A percentile compares a stretch with the other conserved stretches of the same genome.
phyloP scores from a whole-genome alignment of 73 alveolate species.

The Paramecium tetraurelia region DNA sequence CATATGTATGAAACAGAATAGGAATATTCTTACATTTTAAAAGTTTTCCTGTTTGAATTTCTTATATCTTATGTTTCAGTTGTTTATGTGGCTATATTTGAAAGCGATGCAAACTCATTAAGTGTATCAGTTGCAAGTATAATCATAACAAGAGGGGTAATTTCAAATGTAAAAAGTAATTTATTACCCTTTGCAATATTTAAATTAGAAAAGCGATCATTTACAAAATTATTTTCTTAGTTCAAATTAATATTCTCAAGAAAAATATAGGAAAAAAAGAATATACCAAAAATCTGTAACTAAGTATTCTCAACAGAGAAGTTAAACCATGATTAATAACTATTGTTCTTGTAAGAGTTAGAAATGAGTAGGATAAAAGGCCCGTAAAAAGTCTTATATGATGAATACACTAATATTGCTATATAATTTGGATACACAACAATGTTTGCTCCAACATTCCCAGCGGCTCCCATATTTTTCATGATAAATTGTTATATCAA shows the following conservation, averaged over 20 bases:
- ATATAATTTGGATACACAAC: constrained; percentile 33
- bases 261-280: background rate
- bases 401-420: constrained; percentile 36
- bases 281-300: background rate
- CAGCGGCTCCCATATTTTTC: constrained; percentile 13
- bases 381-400: constrained; percentile 13
- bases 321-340: background rate
- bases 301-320: background rate
- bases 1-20: constrained; percentile 41
- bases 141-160: constrained; percentile 12
- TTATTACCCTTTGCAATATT: background rate
- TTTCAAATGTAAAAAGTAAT: constrained; percentile 6
- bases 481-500: constrained; percentile 9
- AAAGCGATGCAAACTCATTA: constrained; percentile 8
- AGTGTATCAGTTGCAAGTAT: constrained; percentile 15
- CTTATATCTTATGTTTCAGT: background rate
- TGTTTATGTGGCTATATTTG: constrained; percentile 4
- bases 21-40: constrained; percentile 9
- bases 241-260: background rate
- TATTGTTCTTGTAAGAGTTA: background rate
- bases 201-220: background rate
- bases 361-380: background rate
- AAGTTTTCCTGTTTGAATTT: constrained; percentile 13
- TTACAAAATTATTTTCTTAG: background rate
- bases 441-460: constrained; percentile 39